Conservation (phyloP, 2,329 filamentous ascomycete genomes). For the Trichoderma aggressivum region DNA sequence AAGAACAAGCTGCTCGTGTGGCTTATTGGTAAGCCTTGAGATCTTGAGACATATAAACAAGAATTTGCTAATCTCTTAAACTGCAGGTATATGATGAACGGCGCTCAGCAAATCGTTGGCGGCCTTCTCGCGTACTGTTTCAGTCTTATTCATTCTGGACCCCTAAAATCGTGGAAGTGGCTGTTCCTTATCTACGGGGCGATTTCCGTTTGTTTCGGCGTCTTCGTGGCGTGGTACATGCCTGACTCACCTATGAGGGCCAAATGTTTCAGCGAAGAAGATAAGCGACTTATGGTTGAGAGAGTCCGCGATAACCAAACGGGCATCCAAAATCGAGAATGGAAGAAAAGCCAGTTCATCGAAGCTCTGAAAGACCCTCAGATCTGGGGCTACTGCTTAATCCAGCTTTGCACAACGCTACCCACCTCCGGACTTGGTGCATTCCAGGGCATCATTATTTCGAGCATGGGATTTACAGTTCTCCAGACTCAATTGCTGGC, state of each 20-base stretch:
- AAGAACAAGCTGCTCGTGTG: constrained; percentile 4
- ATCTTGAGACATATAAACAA: background rate
- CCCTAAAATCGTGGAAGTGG: constrained; percentile 7
- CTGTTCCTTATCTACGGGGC: background rate
- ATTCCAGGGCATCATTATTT: constrained; percentile 9
- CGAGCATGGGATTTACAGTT: constrained; percentile 5
- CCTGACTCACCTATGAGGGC: constrained; percentile 9
- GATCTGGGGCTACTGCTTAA: constrained; percentile 9
- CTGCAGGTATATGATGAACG: constrained; percentile 11
- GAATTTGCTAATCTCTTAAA: background rate
- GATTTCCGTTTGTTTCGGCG: background rate
- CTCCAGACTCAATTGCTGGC: constrained; percentile 2
- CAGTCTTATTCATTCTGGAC: background rate
- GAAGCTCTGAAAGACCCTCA: constrained; percentile 12
- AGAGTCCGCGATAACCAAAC: constrained; percentile 13
- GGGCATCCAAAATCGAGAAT: constrained; percentile 8
- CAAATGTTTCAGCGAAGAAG: constrained; percentile 11
- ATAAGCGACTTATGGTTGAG: constrained; percentile 11
- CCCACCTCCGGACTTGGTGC: constrained; percentile 9
- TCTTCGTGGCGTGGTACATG: constrained; percentile 12
- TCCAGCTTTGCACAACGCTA: constrained; percentile 1
- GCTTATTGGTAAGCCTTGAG: background rate
- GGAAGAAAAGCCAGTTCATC: background rate
- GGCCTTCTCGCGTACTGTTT: constrained; percentile 11
- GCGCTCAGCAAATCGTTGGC: constrained; percentile 10